Percentiles rank a stretch among this genome's conserved stretches.
phyloP scores from a whole-genome alignment of 2,329 filamentous ascomycete species.

The Geosmithia morbida region DNA sequence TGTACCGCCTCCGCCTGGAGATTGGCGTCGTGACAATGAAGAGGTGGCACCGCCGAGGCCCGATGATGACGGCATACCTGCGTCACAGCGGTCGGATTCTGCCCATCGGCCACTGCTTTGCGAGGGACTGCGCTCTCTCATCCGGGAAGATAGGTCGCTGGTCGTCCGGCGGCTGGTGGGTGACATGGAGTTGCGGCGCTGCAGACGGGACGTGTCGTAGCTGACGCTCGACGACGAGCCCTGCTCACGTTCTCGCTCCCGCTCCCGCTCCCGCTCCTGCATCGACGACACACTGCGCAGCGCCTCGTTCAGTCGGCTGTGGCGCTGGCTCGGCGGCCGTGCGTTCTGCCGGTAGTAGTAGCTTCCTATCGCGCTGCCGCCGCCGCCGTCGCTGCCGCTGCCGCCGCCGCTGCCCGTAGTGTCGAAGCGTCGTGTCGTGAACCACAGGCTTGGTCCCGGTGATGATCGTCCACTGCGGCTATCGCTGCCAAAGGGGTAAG shows the following conservation, averaged over 20 bases:
- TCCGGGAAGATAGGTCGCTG: conserved; percentile 15
- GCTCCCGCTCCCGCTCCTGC: conserved; percentile 13
- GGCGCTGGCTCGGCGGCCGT: conserved; percentile 11
- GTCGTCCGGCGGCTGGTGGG: conserved; percentile 18
- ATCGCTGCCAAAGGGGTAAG: not conserved
- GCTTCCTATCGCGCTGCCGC: not conserved
- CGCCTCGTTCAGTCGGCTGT: conserved; percentile 14
- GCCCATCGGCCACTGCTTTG: conserved; percentile 11
- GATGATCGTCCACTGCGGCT: not conserved
- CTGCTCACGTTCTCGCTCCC: conserved; percentile 7
- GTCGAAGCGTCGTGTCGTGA: not conserved
- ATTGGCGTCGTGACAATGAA: conserved; percentile 11
- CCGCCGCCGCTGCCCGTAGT: not conserved
- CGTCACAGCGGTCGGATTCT: conserved; percentile 5
- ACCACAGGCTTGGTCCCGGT: not conserved
- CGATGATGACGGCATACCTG: not conserved
- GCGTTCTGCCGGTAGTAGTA: not conserved
- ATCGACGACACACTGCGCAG: conserved; percentile 13
- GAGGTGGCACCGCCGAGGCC: too few relatives aligned
- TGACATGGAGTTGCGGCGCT: conserved; percentile 22
- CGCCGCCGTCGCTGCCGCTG: not conserved
- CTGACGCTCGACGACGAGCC: conserved; percentile 11
- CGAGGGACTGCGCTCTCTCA: conserved; percentile 23
- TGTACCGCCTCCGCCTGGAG: conserved; percentile 5
- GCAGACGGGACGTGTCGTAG: conserved; percentile 18